Evolutionary conservation across 257 asterid species (phyloP), one percentile per base, ranked within the genome.

Genomic region (Echium plantagineum): DNA sequence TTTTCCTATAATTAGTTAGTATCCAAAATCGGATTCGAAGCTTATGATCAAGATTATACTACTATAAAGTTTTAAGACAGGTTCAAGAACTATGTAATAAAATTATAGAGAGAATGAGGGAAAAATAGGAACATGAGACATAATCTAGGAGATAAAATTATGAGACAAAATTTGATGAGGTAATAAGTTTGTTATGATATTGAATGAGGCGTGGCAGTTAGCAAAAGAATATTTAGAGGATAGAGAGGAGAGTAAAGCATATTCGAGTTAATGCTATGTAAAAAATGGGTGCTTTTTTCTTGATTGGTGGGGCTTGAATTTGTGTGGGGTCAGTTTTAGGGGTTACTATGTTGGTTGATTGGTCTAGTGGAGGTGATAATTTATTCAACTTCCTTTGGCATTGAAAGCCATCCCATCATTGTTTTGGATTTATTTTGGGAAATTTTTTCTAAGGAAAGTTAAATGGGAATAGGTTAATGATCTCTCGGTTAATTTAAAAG

Each of bases 231-330:
- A 74, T 85, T 77, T 74, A 55, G 17, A 12, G 49, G 49, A 42
- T 71, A 70, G 63, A 19, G 63, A 58, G 71, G 53, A 72, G 84
- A 72, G 87, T 69, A 85, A 85, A 69, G 95, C 87, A 87, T 87
- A 87, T 87, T 80, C 94, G 68, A 65, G 70, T 63, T 31, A n/a
- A n/a, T n/a, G n/a, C n/a, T n/a, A n/a, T n/a, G n/a, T n/a, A n/a
- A n/a, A n/a, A n/a, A n/a, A n/a, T 57, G 42, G 3, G 32, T 65
- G 17, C 62, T 8, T 32, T 28, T n/a, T 68, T 53, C 63, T 55
- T 31, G 13, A 20, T 6, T 57, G 57, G 55, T 32, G 62, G 66
- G 67, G 48, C 49, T n/a, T 38, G n/a, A 3, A 47, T 42, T 21
- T 63, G 15, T 26, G 67, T 53, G 46, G 53, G 66, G 59, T 18